Percentiles rank a stretch among this genome's conserved stretches.
phyloP scores from a whole-genome alignment of 257 asterid genomes.

The Scutellaria baicalensis region DNA sequence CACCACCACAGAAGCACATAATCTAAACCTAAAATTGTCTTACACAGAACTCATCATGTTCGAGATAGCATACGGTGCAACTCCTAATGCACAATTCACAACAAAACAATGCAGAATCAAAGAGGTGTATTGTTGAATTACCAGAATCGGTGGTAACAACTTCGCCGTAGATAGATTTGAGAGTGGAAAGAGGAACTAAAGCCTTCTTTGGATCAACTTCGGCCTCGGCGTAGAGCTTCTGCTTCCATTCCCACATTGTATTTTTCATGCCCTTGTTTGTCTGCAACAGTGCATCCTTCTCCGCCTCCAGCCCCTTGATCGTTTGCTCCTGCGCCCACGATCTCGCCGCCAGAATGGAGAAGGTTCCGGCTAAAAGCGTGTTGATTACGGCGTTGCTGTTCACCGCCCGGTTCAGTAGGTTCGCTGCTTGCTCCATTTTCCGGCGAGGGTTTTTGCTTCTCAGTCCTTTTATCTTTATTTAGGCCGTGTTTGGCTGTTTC shows the following conservation, averaged over 20 bases:
- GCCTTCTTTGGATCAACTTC: slow-evolving; percentile 34
- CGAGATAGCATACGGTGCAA: not conserved
- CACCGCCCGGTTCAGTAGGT: slow-evolving; percentile 42
- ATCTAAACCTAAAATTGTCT: not conserved
- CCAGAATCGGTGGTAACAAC: slow-evolving; percentile 29
- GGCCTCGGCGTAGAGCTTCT: slow-evolving; percentile 65
- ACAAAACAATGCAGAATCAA: not conserved
- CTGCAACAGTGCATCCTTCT: slow-evolving; percentile 42
- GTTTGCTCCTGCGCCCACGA: slow-evolving; percentile 45
- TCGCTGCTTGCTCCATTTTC: slow-evolving; percentile 43
- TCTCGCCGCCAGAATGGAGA: slow-evolving; percentile 44
- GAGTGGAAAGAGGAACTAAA: slow-evolving; percentile 57
- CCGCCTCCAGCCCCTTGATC: slow-evolving; percentile 51
- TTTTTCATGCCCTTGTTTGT: slow-evolving; percentile 53
- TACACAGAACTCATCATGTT: not conserved
- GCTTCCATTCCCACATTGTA: slow-evolving; percentile 82
- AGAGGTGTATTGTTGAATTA: slow-evolving; percentile 13
- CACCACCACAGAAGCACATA: not conserved
- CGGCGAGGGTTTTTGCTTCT: slow-evolving; percentile 3
- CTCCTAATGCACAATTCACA: slow-evolving; percentile 2
- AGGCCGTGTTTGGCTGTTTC: too few relatives aligned
- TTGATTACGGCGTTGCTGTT: slow-evolving; percentile 52
- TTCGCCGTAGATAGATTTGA: slow-evolving; percentile 78
- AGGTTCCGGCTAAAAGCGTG: slow-evolving; percentile 34
- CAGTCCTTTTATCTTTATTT: too few relatives aligned